phyloP scores from a whole-genome alignment of 2,329 filamentous ascomycete species.

The Raffaelea deltoideospora region DNA sequence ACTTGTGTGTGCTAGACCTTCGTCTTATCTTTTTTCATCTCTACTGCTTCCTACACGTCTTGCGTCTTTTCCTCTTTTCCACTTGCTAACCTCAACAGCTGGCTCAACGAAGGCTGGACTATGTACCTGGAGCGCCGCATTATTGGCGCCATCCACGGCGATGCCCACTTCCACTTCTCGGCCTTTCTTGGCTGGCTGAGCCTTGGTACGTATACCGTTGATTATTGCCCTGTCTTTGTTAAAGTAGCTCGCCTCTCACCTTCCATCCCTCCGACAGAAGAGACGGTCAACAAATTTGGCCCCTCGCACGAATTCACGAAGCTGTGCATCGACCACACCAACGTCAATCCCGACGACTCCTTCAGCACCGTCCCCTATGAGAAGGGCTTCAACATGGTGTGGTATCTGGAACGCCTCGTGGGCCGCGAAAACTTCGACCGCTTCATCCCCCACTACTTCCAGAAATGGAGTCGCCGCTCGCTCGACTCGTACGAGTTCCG shows the following conservation, averaged over 20 bases:
- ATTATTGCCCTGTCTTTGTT: neutral
- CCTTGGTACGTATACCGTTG: constrained; percentile 32
- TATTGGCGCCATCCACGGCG: constrained; percentile 61
- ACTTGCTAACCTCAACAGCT: constrained; percentile 24
- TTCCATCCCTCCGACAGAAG: constrained; percentile 34
- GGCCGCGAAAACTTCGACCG: constrained; percentile 80
- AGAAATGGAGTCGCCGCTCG: constrained; percentile 68
- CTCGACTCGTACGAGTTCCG: constrained; percentile 94
- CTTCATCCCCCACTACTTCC: constrained; percentile 94
- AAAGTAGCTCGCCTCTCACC: too few species aligned
- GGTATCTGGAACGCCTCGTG: constrained; percentile 73
- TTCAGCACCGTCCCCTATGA: constrained; percentile 91
- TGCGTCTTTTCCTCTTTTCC: too few species aligned
- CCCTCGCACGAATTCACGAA: constrained; percentile 86
- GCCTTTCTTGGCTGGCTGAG: constrained; percentile 94
- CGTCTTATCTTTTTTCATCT: neutral
- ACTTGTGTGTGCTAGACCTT: constrained; percentile 39
- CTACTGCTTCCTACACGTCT: too few species aligned
- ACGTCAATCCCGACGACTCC: constrained; percentile 86
- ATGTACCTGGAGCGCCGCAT: constrained; percentile 86
- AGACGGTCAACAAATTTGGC: constrained; percentile 65
- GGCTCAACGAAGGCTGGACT: constrained; percentile 76
- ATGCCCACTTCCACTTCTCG: constrained; percentile 79
- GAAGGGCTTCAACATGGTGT: constrained; percentile 91
- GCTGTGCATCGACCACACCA: constrained; percentile 72